Evolutionary conservation across 306 rosid genomes (phyloP).

Genomic region (Acacia melanoxylon): DNA sequence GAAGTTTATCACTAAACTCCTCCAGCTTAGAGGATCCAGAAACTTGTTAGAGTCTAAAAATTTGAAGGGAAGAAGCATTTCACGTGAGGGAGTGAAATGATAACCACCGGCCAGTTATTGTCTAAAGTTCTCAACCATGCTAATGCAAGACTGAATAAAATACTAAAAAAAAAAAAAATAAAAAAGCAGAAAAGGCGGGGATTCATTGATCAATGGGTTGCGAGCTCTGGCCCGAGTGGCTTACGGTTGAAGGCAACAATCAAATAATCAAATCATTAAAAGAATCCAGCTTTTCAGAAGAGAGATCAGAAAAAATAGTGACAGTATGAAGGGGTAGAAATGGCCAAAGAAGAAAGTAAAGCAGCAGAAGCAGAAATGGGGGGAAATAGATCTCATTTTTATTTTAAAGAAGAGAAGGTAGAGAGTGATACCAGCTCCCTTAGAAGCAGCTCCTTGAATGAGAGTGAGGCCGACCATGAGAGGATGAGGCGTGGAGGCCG

Average conservation of each 20-base stretch:
- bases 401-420: neutral
- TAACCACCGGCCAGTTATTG: neutral
- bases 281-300: neutral
- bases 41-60: neutral
- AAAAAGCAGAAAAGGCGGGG: neutral
- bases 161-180: neutral
- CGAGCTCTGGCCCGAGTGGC: neutral
- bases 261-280: conserved; percentile 7
- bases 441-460: conserved; percentile 66
- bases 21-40: neutral
- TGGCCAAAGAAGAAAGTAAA: neutral
- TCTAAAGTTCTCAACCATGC: neutral
- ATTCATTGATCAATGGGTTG: neutral
- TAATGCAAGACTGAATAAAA: neutral
- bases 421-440: conserved; percentile 66
- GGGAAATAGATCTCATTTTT: neutral
- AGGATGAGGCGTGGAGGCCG: conserved; percentile 35
- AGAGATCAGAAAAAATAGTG: neutral
- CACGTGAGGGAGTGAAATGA: neutral
- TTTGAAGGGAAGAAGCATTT: neutral
- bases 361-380: neutral
- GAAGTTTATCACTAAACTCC: neutral
- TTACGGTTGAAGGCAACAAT: conserved; percentile 31
- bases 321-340: neutral
- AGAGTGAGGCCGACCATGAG: conserved; percentile 73